These are phyloP conservation scores for Elsinoe ampelina DNA, from an alignment of 2,329 filamentous ascomycete species.

Conservation along the genomic window DNA sequence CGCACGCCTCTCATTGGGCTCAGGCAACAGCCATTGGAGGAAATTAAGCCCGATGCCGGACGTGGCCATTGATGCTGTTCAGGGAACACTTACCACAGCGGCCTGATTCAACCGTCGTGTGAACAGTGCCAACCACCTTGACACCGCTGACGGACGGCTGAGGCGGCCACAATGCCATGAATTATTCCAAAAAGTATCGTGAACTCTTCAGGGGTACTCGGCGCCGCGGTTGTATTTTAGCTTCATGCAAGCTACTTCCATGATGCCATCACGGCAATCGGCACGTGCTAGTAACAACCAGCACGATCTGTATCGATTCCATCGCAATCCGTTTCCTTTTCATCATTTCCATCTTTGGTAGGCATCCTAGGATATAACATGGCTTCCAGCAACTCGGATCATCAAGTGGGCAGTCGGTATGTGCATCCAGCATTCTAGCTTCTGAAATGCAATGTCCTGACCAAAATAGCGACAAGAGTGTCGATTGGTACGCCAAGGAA, in stretches of 20 bases:
- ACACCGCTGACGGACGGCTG: too few relatives aligned
- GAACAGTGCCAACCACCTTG: too few relatives aligned
- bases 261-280: slow-evolving; percentile 7
- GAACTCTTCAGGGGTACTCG: too few relatives aligned
- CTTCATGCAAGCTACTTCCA: background rate
- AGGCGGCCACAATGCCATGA: too few relatives aligned
- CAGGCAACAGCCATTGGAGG: background rate
- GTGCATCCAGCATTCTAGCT: background rate
- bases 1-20: background rate
- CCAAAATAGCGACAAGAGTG: slow-evolving; percentile 11
- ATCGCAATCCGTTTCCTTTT: background rate
- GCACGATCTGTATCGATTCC: background rate
- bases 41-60: too few relatives aligned
- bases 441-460: background rate
- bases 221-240: background rate
- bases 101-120: too few relatives aligned
- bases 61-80: too few relatives aligned
- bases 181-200: too few relatives aligned
- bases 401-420: background rate
- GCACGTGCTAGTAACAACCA: background rate
- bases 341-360: background rate
- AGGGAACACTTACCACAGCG: too few relatives aligned
- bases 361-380: background rate
- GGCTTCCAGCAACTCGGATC: background rate
- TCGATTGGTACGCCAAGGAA: slow-evolving; percentile 25